Evolutionary conservation across 345 rosid species (phyloP).

Genomic region (Salix dunnii): DNA sequence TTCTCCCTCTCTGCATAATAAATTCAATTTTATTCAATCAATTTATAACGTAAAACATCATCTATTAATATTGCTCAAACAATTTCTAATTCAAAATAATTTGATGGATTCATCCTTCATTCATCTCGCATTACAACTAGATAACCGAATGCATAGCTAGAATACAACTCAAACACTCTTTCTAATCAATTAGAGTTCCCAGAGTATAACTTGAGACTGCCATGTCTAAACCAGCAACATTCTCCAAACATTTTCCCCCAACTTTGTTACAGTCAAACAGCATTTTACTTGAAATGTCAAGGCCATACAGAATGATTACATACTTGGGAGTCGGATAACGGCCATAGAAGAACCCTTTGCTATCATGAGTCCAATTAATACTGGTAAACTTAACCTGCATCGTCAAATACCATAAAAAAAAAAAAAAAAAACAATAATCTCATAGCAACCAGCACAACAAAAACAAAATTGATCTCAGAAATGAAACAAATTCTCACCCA

Average conservation of each 20-base stretch:
- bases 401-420: slow-evolving; percentile 4
- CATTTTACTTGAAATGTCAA: neutral
- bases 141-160: neutral
- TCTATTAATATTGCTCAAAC: neutral
- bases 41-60: neutral
- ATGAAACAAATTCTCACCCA: slow-evolving; percentile 54
- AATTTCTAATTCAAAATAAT: neutral
- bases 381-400: slow-evolving; percentile 70
- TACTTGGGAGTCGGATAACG: slow-evolving; percentile 86
- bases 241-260: neutral
- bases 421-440: neutral
- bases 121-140: neutral
- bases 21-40: neutral
- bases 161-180: neutral
- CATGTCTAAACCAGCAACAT: neutral
- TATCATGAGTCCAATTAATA: slow-evolving; percentile 87
- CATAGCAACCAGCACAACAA: neutral
- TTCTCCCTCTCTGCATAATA: slow-evolving; percentile 63
- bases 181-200: neutral
- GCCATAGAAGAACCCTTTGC: slow-evolving; percentile 83
- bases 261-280: neutral
- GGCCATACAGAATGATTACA: slow-evolving; percentile 11
- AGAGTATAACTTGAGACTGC: neutral
- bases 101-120: neutral
- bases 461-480: neutral